Percentiles rank a stretch among this genome's conserved stretches.
Evolutionary conservation across 2,329 filamentous ascomycete genomes (phyloP).

Genomic region (Pestalotiopsis sp.): DNA sequence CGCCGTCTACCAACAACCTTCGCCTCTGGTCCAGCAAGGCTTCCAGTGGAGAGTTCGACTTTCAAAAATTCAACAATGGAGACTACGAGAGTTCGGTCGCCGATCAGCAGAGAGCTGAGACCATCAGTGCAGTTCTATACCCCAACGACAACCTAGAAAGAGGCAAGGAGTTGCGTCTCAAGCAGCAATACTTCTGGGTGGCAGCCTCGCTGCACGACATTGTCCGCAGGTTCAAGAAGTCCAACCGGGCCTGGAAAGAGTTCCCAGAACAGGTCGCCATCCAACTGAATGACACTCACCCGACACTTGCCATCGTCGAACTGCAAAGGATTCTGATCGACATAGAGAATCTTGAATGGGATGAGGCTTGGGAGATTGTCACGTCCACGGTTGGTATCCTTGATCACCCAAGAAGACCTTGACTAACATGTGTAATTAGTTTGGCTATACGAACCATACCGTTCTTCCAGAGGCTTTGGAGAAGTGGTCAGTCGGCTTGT

Average conservation of each 20-base stretch:
- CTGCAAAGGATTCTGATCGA: slow-evolving; percentile 91
- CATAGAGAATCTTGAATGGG: slow-evolving; percentile 89
- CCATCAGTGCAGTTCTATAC: slow-evolving; percentile 95
- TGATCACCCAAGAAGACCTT: slow-evolving; percentile 16
- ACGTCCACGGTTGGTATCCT: slow-evolving; percentile 60
- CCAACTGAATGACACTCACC: slow-evolving; percentile 97
- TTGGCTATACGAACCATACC: slow-evolving; percentile 98
- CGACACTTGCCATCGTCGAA: slow-evolving; percentile 94
- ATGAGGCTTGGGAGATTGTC: slow-evolving; percentile 85
- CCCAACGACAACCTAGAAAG: slow-evolving; percentile 97
- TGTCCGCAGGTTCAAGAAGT: slow-evolving; percentile 97
- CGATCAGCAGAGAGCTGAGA: slow-evolving; percentile 98
- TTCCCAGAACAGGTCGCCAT: slow-evolving; percentile 96
- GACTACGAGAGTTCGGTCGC: slow-evolving; percentile 97
- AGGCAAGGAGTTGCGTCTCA: slow-evolving; percentile 94
- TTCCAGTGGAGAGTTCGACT: slow-evolving; percentile 96
- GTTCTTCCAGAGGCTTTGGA: slow-evolving; percentile 95
- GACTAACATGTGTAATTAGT: slow-evolving; percentile 44
- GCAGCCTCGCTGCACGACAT: slow-evolving; percentile 96
- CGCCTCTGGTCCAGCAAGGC: slow-evolving; percentile 98
- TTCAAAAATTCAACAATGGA: slow-evolving; percentile 98
- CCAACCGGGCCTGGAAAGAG: slow-evolving; percentile 85
- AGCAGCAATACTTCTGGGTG: slow-evolving; percentile 99
- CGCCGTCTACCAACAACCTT: slow-evolving; percentile 91
- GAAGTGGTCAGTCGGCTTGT: slow-evolving; percentile 94